Evolutionary conservation across 1,284 basidiomycete species (phyloP).

Genomic region (Microbotryum violaceum): DNA sequence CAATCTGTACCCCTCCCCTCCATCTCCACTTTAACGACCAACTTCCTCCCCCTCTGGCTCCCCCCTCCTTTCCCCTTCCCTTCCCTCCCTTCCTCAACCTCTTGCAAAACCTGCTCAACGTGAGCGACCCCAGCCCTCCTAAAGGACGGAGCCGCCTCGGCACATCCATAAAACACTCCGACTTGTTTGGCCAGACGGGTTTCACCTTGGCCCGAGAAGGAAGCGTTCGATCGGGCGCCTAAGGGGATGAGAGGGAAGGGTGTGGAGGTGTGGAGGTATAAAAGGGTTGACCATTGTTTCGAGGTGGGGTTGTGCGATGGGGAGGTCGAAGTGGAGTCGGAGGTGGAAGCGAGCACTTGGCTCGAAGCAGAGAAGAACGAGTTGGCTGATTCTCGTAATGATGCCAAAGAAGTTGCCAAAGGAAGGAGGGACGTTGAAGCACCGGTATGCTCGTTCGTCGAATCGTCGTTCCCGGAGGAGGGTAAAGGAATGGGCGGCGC

Average conservation of each 20-base stretch:
- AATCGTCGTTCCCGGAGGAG: not conserved
- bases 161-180: constrained; percentile 21
- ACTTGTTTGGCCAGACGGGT: constrained; percentile 13
- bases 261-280: constrained; percentile 11
- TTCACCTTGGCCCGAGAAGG: constrained; percentile 21
- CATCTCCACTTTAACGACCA: constrained; percentile 8
- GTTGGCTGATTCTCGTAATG: constrained; percentile 16
- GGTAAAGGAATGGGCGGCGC: constrained; percentile 1
- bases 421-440: constrained; percentile 12
- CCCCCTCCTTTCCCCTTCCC: constrained; percentile 2
- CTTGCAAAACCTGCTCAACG: constrained; percentile 7
- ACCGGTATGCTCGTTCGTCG: not conserved
- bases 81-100: not conserved
- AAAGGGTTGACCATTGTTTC: constrained; percentile 23
- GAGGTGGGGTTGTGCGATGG: not conserved
- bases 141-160: constrained; percentile 18
- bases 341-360: constrained; percentile 16
- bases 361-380: constrained; percentile 26
- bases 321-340: not conserved
- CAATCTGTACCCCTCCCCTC: not conserved
- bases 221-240: constrained; percentile 19
- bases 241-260: constrained; percentile 17
- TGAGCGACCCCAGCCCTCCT: constrained; percentile 11
- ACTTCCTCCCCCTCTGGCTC: constrained; percentile 10
- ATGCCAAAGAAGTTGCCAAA: constrained; percentile 16